These are phyloP conservation scores for Brassica hybrid DNA, from an alignment of 441 rosid species.

Conservation along the genomic window DNA sequence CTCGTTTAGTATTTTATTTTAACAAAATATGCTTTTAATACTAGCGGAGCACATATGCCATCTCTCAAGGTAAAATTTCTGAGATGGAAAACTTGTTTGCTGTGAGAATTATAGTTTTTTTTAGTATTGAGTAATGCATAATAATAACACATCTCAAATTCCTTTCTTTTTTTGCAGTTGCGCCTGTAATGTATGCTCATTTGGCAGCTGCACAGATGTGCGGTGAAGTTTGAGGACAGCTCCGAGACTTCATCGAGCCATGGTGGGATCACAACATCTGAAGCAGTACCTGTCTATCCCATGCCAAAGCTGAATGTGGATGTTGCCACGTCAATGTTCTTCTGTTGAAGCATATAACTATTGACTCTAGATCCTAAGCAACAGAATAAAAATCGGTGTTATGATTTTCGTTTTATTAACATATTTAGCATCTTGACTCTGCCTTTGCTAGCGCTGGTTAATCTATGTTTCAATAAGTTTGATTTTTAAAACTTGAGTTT, in stretches of 20 bases:
- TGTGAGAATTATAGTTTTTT: not conserved
- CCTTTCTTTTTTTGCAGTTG: constrained; percentile 48
- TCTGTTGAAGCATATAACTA: constrained; percentile 49
- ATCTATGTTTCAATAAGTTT: not conserved
- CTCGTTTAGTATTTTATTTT: not conserved
- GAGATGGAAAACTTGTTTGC: not conserved
- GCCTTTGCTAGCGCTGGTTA: not conserved
- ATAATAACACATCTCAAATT: not conserved
- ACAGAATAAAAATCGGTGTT: not conserved
- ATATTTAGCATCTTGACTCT: not conserved
- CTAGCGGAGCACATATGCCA: constrained; percentile 63
- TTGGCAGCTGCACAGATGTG: constrained; percentile 67
- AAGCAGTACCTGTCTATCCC: constrained; percentile 50
- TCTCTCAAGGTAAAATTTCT: constrained; percentile 56
- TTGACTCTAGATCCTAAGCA: not conserved
- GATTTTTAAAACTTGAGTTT: not conserved
- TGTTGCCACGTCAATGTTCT: constrained; percentile 66
- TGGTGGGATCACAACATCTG: constrained; percentile 45
- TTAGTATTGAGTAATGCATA: not conserved
- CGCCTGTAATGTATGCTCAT: constrained; percentile 75
- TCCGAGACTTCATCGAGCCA: constrained; percentile 60
- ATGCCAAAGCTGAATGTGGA: constrained; percentile 49
- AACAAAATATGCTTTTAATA: not conserved
- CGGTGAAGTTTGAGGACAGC: constrained; percentile 61
- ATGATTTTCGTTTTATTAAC: not conserved